A percentile compares a stretch with the other conserved stretches of the same genome.
These are phyloP conservation scores for Colletotrichum cuscutae DNA, from an alignment of 2,329 filamentous ascomycete genomes.

Conservation along the genomic window DNA sequence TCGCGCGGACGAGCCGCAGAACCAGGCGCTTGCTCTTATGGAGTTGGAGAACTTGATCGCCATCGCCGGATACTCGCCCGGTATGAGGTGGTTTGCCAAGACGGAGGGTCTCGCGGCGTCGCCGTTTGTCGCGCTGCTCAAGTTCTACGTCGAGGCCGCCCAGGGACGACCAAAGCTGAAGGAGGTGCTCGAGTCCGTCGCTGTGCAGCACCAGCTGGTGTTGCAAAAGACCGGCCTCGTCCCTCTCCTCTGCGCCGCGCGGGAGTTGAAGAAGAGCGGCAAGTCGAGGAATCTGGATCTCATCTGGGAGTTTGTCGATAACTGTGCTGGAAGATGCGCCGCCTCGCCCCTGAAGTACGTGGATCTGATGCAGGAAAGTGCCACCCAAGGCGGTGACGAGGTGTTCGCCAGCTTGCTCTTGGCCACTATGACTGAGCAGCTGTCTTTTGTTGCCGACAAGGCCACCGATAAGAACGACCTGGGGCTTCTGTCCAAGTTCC, in stretches of 20 bases:
- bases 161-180: conserved; percentile 29
- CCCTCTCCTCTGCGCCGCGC: conserved; percentile 55
- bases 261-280: conserved; percentile 39
- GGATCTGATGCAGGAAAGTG: conserved; percentile 70
- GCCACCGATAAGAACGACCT: conserved; percentile 55
- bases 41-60: conserved; percentile 85
- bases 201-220: conserved; percentile 74
- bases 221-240: conserved; percentile 60
- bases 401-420: conserved; percentile 70
- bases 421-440: conserved; percentile 80
- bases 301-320: conserved; percentile 81
- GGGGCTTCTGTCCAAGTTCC: conserved; percentile 63
- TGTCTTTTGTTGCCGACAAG: conserved; percentile 71
- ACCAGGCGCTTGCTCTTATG: conserved; percentile 69
- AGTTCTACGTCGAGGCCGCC: conserved; percentile 44
- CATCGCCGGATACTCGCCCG: conserved; percentile 82
- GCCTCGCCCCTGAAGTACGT: conserved; percentile 85
- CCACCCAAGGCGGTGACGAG: conserved; percentile 46
- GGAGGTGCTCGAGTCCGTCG: conserved; percentile 67
- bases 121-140: conserved; percentile 78
- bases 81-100: conserved; percentile 92
- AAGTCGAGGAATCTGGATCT: conserved; percentile 46
- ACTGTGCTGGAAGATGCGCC: conserved; percentile 80
- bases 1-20: conserved; percentile 58
- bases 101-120: conserved; percentile 71